A percentile compares a stretch with the other conserved stretches of the same genome.
phyloP scores from a whole-genome alignment of 495 filamentous ascomycete species.

The Tuber calosporum region DNA sequence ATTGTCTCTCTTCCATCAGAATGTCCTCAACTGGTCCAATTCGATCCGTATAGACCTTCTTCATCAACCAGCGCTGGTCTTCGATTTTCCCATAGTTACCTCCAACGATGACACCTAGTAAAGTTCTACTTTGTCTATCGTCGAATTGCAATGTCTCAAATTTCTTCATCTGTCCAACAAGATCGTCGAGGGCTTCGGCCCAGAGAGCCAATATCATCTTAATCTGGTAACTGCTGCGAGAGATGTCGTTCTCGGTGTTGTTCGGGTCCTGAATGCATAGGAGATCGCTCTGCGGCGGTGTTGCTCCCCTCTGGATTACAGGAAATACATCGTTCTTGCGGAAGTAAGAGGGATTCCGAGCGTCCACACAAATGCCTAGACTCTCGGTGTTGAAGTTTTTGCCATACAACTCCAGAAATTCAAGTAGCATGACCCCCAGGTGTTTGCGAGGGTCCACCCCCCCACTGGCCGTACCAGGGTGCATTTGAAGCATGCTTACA shows the following conservation, averaged over 20 bases:
- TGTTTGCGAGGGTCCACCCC: conserved; percentile 55
- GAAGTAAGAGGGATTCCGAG: conserved; percentile 64
- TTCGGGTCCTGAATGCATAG: conserved; percentile 87
- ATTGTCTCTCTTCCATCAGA: conserved; percentile 3
- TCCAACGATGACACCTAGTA: conserved; percentile 59
- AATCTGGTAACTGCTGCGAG: conserved; percentile 67
- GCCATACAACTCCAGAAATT: conserved; percentile 85
- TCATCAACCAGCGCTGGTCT: conserved; percentile 54
- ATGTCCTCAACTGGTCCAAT: conserved; percentile 40
- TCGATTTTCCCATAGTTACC: conserved; percentile 66
- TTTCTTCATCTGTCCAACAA: conserved; percentile 54
- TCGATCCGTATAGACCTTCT: conserved; percentile 46
- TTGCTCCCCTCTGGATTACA: conserved; percentile 49
- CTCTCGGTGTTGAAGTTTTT: conserved; percentile 60
- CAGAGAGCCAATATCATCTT: conserved; percentile 58
- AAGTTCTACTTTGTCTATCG: conserved; percentile 44
- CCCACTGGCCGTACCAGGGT: conserved; percentile 58
- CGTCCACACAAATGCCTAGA: conserved; percentile 66
- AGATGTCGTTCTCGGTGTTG: conserved; percentile 71
- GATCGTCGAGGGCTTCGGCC: conserved; percentile 51
- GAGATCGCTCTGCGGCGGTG: conserved; percentile 32
- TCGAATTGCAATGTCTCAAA: conserved; percentile 34
- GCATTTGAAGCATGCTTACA: conserved; percentile 71
- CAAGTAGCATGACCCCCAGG: conserved; percentile 69
- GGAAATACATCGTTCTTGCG: conserved; percentile 40